Evolutionary conservation across 2,329 filamentous ascomycete species (phyloP).

Genomic region (Botrytis cinerea): DNA sequence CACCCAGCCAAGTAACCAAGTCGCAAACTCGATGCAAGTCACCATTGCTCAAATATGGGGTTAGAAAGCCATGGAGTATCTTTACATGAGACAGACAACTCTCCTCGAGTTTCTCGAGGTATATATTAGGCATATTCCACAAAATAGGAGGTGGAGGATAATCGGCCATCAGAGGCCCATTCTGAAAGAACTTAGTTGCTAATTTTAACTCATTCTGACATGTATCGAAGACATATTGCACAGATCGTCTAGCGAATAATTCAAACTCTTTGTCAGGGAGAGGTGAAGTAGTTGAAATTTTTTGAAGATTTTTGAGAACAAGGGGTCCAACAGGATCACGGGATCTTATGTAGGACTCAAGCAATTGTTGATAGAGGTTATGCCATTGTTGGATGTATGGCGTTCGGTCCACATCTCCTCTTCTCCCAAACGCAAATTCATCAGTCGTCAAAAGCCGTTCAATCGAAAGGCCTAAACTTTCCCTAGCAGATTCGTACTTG

Average conservation of each 20-base stretch:
- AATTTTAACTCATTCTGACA: conserved; percentile 41
- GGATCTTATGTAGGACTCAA: conserved; percentile 49
- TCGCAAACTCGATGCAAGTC: conserved; percentile 37
- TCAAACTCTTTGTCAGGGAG: conserved; percentile 40
- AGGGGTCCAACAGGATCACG: conserved; percentile 54
- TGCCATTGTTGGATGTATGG: conserved; percentile 62
- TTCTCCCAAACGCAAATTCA: conserved; percentile 50
- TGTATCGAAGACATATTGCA: conserved; percentile 40
- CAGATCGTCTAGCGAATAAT: conserved; percentile 36
- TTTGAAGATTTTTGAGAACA: conserved; percentile 59
- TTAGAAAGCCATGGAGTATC: conserved; percentile 36
- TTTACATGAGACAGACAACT: conserved; percentile 37
- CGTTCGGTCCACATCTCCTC: conserved; percentile 60
- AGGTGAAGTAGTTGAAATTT: conserved; percentile 43
- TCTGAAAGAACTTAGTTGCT: conserved; percentile 37
- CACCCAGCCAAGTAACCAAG: conserved; percentile 40
- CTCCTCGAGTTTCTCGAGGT: conserved; percentile 38
- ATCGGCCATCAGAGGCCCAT: conserved; percentile 36
- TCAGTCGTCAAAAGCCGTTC: conserved; percentile 53
- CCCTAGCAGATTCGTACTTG: conserved; percentile 62
- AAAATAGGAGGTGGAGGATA: conserved; percentile 27
- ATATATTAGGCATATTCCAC: conserved; percentile 36
- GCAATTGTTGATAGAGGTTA: conserved; percentile 56
- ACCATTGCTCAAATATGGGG: conserved; percentile 36
- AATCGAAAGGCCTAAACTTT: conserved; percentile 57